Conservation (phyloP, 169 alveolate genomes). For the Plasmodium chabaudi region DNA sequence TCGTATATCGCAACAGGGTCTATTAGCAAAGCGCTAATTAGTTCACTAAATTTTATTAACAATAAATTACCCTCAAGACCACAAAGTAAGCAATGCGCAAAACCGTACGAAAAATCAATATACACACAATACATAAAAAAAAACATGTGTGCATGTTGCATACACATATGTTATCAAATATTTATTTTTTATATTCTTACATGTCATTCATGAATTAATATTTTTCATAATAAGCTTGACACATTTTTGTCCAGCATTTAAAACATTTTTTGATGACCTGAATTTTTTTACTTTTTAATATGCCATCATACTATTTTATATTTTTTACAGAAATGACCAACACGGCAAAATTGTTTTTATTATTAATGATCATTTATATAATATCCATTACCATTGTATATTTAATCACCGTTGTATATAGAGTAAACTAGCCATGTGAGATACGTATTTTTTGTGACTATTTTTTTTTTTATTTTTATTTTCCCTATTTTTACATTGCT, state of each 20-base stretch:
- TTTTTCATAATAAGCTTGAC: not conserved
- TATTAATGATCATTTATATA: slow-evolving; percentile 50
- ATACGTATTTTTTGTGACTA: slow-evolving; percentile 6
- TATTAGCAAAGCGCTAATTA: slow-evolving; percentile 54
- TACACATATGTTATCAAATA: not conserved
- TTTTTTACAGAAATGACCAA: slow-evolving; percentile 52
- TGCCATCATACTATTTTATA: not conserved
- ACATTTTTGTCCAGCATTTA: not conserved
- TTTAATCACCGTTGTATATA: slow-evolving; percentile 35
- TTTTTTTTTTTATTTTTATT: not conserved
- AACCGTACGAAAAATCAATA: not conserved
- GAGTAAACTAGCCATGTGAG: slow-evolving; percentile 1
- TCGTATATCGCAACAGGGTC: slow-evolving; percentile 73
- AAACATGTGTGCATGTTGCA: not conserved
- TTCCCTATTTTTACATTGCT: not conserved
- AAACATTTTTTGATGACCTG: not conserved
- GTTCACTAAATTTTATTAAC: slow-evolving; percentile 38
- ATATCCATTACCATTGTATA: slow-evolving; percentile 66
- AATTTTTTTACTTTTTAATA: not conserved
- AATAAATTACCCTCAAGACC: slow-evolving; percentile 62
- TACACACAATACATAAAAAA: not conserved
- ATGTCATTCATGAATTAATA: not conserved
- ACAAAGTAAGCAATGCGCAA: slow-evolving; percentile 29
- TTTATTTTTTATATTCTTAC: not conserved
- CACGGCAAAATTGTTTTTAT: slow-evolving; percentile 71